Evolutionary conservation across 257 asterid genomes (phyloP).

Genomic region (Salvia hispanica): DNA sequence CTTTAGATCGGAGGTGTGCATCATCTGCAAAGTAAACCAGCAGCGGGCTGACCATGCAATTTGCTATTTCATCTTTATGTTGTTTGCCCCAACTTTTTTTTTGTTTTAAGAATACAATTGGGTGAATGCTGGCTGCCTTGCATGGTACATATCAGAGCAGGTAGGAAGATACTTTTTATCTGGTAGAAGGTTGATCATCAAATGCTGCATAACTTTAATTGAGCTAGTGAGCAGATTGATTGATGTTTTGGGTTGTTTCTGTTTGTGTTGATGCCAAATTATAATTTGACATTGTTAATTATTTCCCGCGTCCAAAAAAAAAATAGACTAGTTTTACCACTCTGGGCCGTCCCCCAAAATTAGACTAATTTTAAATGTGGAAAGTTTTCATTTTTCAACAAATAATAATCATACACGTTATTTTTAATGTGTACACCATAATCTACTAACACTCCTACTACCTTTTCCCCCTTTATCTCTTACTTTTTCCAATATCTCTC

Average conservation of each 20-base stretch:
- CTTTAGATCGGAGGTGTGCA: neutral
- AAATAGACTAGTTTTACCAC: too few species aligned
- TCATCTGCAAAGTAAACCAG: neutral
- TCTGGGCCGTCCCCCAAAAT: too few species aligned
- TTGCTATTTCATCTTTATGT: conserved; percentile 8
- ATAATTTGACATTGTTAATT: neutral
- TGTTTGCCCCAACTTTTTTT: neutral
- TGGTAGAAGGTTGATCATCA: conserved; percentile 2
- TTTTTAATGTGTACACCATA: too few species aligned
- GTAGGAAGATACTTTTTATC: neutral
- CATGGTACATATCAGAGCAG: conserved; percentile 6
- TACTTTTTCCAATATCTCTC: too few species aligned
- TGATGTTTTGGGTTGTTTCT: neutral
- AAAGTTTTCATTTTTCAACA: too few species aligned
- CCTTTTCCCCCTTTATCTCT: too few species aligned
- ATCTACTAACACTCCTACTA: too few species aligned
- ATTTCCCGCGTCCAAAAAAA: too few species aligned
- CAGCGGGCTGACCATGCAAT: neutral
- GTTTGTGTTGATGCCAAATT: neutral
- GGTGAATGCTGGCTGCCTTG: too few species aligned
- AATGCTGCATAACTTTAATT: too few species aligned
- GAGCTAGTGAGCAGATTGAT: neutral
- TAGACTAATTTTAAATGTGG: too few species aligned
- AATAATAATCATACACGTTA: too few species aligned
- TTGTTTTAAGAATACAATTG: neutral